These are phyloP conservation scores for Zymoseptoria brevis DNA, from an alignment of 2,329 filamentous ascomycete species.

Conservation along the genomic window DNA sequence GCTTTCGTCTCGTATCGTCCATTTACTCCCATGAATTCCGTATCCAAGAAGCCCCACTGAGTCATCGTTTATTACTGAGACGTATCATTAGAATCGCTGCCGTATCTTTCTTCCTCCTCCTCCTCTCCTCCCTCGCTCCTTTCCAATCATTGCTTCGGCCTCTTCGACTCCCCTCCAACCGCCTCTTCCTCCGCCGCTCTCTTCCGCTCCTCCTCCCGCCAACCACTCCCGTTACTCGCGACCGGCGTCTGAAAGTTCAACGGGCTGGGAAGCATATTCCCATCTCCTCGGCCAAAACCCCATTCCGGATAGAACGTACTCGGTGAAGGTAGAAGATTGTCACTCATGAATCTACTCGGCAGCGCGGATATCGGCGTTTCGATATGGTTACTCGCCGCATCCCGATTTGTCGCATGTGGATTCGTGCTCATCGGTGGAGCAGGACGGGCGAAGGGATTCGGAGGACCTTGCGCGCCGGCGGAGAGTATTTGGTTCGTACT, in stretches of 20 bases:
- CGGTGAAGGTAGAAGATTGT: slow-evolving; percentile 80
- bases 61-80: neutral
- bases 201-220: slow-evolving; percentile 33
- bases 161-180: slow-evolving; percentile 16
- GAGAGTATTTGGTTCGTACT: slow-evolving; percentile 79
- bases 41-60: neutral
- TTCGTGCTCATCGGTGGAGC: slow-evolving; percentile 59
- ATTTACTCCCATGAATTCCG: neutral
- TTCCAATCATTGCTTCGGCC: slow-evolving; percentile 8
- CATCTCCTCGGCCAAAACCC: slow-evolving; percentile 57
- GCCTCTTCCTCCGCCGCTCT: slow-evolving; percentile 20
- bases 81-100: neutral
- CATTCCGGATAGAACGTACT: slow-evolving; percentile 90
- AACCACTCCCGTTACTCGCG: slow-evolving; percentile 35
- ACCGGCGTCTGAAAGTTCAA: slow-evolving; percentile 83
- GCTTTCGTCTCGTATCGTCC: neutral
- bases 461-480: slow-evolving; percentile 83
- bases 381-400: slow-evolving; percentile 39
- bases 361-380: slow-evolving; percentile 91
- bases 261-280: slow-evolving; percentile 81
- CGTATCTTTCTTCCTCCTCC: neutral
- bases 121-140: neutral
- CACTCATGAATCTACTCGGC: slow-evolving; percentile 82
- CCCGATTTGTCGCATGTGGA: slow-evolving; percentile 28
- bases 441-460: slow-evolving; percentile 90